A percentile compares a stretch with the other conserved stretches of the same genome.
phyloP scores from a whole-genome alignment of 2,329 filamentous ascomycete species.

The Neopestalotiopsis clavispora region DNA sequence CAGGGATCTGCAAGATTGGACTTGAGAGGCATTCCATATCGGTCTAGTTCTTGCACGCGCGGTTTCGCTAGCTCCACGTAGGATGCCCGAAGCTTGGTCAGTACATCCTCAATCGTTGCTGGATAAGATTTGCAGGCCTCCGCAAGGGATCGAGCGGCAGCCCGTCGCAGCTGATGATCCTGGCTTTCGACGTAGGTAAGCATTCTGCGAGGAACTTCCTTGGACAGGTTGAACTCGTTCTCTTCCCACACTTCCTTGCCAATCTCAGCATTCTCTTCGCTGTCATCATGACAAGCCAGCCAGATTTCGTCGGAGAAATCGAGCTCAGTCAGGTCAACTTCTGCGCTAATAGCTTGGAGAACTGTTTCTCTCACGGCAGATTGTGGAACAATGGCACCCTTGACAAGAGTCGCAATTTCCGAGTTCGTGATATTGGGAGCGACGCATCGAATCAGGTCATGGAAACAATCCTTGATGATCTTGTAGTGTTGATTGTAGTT shows the following conservation, averaged over 20 bases:
- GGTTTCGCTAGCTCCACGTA: constrained; percentile 85
- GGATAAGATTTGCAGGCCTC: constrained; percentile 70
- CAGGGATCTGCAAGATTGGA: constrained; percentile 86
- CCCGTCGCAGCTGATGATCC: constrained; percentile 81
- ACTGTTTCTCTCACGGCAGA: constrained; percentile 81
- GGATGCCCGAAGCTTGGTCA: constrained; percentile 69
- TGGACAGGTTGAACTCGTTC: constrained; percentile 75
- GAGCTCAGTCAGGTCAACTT: constrained; percentile 89
- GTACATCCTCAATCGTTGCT: constrained; percentile 62
- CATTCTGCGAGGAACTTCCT: constrained; percentile 69
- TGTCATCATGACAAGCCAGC: constrained; percentile 90
- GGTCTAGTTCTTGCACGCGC: constrained; percentile 81
- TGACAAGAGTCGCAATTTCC: constrained; percentile 79
- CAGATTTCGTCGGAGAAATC: constrained; percentile 90
- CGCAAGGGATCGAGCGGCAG: constrained; percentile 81
- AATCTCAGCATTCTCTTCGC: constrained; percentile 83
- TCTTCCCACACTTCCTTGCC: constrained; percentile 94
- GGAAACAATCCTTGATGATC: constrained; percentile 88
- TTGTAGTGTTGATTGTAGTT: constrained; percentile 93
- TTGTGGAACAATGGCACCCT: constrained; percentile 80
- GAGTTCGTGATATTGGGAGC: constrained; percentile 76
- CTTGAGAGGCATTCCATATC: constrained; percentile 93
- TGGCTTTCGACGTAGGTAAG: constrained; percentile 80
- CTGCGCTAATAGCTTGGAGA: constrained; percentile 86
- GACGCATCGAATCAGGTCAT: constrained; percentile 83